Evolutionary conservation across 2,329 filamentous ascomycete genomes (phyloP).

Genomic region (Fusarium incarnatum): DNA sequence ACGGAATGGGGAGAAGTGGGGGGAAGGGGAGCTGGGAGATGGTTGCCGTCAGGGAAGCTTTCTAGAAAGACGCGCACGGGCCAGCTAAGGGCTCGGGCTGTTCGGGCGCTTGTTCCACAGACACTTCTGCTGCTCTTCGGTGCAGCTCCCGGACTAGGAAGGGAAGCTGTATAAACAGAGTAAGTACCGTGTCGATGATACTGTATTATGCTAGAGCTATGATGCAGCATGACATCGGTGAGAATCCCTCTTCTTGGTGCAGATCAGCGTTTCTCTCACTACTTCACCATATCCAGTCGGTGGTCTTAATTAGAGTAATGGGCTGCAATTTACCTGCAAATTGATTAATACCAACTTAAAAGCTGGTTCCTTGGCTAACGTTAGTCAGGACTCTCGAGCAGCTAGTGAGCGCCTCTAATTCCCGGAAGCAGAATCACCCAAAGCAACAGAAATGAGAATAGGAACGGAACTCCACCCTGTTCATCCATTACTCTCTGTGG

Average conservation of each 20-base stretch:
- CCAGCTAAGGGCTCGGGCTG: conserved; percentile 26
- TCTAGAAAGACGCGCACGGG: conserved; percentile 47
- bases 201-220: not conserved
- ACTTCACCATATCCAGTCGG: not conserved
- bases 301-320: not conserved
- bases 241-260: not conserved
- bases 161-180: conserved; percentile 2
- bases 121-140: conserved; percentile 44
- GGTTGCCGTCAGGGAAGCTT: conserved; percentile 47
- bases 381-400: conserved; percentile 14
- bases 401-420: conserved; percentile 19
- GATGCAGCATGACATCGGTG: conserved; percentile 12
- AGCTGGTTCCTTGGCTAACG: conserved; percentile 14
- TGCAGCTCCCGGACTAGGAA: conserved; percentile 46
- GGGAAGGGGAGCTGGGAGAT: conserved; percentile 29
- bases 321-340: not conserved
- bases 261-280: conserved; percentile 9
- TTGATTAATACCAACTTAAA: not conserved
- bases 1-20: conserved; percentile 44
- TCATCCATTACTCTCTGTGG: conserved; percentile 1
- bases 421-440: conserved; percentile 39
- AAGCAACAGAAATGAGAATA: conserved; percentile 18
- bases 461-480: conserved; percentile 11
- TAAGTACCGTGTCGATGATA: conserved; percentile 14
- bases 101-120: conserved; percentile 43